Conservation (phyloP, 441 rosid species). For the Gossypium aridum region DNA sequence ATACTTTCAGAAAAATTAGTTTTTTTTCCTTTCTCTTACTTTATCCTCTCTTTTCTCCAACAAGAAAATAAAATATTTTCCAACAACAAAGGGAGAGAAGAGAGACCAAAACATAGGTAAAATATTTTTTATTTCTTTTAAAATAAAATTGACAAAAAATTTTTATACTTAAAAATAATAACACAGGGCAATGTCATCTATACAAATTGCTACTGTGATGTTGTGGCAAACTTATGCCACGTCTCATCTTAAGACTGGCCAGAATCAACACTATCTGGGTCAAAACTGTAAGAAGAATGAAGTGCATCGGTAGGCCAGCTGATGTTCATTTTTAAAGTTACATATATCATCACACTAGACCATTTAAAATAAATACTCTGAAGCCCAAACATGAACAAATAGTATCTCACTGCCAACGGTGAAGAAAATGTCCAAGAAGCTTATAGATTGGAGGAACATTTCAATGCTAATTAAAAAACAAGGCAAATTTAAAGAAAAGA, state of each 20-base stretch:
- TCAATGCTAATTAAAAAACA: background rate
- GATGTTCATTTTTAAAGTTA: background rate
- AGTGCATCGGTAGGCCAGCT: background rate
- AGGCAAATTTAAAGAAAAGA: background rate
- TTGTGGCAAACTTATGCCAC: background rate
- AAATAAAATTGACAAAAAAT: background rate
- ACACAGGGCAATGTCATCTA: background rate
- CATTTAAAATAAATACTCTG: background rate
- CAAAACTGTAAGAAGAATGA: background rate
- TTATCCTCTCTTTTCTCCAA: background rate
- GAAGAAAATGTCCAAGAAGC: background rate
- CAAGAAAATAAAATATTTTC: background rate
- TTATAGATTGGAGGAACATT: background rate
- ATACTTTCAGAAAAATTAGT: background rate
- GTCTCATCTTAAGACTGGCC: background rate
- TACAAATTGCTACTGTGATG: background rate
- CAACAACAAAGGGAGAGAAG: background rate
- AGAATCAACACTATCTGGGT: background rate
- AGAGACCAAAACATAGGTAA: background rate
- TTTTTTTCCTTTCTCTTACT: background rate
- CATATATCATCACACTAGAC: background rate
- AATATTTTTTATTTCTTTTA: background rate
- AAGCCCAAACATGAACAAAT: background rate
- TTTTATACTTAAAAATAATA: background rate
- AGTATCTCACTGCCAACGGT: background rate